A percentile compares a stretch with the other conserved stretches of the same genome.
Conservation (phyloP, 2,329 filamentous ascomycete species). For the Penicillium glabrum region DNA sequence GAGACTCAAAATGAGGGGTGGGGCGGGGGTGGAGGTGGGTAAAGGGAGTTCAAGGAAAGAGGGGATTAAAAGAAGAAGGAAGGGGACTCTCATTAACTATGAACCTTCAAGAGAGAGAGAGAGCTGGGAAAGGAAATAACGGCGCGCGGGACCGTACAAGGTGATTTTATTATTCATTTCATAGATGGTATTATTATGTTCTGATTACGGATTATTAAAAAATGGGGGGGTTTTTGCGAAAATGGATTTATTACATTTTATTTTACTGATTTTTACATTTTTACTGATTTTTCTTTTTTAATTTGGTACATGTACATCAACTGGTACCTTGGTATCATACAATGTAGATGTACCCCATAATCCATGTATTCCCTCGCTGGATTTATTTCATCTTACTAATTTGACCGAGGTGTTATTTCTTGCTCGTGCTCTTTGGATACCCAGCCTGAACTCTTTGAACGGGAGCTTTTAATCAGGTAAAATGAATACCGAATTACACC, state of each 20-base stretch:
- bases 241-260: not conserved
- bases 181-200: not conserved
- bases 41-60: not conserved
- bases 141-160: constrained; percentile 17
- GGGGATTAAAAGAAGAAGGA: constrained; percentile 1
- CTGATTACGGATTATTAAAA: not conserved
- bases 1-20: not conserved
- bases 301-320: not conserved
- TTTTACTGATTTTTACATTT: not conserved
- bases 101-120: not conserved
- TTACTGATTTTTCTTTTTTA: not conserved
- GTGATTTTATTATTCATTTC: constrained; percentile 8
- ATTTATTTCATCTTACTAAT: not conserved
- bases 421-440: not conserved
- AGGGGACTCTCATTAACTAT: not conserved
- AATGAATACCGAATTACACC: constrained; percentile 5
- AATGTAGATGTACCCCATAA: not conserved
- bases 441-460: not conserved
- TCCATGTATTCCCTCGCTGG: not conserved
- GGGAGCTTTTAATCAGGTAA: not conserved
- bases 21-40: not conserved
- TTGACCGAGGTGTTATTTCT: not conserved
- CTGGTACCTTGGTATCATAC: not conserved
- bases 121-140: constrained; percentile 22
- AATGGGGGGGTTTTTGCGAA: not conserved